Percentiles rank a stretch among this genome's conserved stretches.
Conservation (phyloP, 108 stramenopile genomes). For the Thalassiosira profunda region DNA sequence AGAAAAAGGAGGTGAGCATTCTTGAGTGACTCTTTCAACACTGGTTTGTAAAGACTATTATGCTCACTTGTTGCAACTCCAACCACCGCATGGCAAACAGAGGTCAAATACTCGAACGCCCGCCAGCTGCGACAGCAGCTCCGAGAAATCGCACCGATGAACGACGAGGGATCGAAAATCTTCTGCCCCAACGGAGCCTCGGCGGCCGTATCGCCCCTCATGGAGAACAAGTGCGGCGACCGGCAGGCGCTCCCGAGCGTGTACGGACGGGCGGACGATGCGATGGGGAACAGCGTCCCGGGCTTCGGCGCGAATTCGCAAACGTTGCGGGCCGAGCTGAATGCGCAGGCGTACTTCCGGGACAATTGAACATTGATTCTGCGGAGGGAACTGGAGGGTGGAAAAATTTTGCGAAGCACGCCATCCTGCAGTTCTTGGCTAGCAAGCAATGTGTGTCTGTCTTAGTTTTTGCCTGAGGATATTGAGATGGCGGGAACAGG, state of each 20-base stretch:
- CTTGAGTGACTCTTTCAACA: neutral
- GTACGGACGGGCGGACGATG: constrained; percentile 76
- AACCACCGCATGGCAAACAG: constrained; percentile 5
- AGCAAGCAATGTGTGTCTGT: too few relatives aligned
- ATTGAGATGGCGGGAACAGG: too few relatives aligned
- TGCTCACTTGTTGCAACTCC: neutral
- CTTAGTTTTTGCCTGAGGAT: too few relatives aligned
- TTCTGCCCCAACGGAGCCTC: constrained; percentile 90
- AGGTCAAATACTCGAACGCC: constrained; percentile 68
- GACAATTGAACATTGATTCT: constrained; percentile 13
- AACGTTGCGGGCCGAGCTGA: constrained; percentile 35
- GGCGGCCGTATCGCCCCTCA: constrained; percentile 76
- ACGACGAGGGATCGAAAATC: constrained; percentile 68
- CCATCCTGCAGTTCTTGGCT: too few relatives aligned
- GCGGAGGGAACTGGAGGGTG: too few relatives aligned
- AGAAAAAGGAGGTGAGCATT: constrained; percentile 58
- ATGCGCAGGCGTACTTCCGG: constrained; percentile 47
- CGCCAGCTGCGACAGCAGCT: constrained; percentile 66
- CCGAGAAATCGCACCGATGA: constrained; percentile 81
- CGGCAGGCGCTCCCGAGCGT: constrained; percentile 70
- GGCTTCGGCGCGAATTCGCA: constrained; percentile 51
- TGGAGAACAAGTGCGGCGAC: constrained; percentile 92
- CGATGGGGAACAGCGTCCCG: constrained; percentile 82
- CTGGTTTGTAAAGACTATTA: neutral
- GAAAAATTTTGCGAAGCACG: too few relatives aligned